These are phyloP conservation scores for Lichtheimia corymbifera DNA, from an alignment of 371 early-diverging fungal genomes.

Conservation along the genomic window DNA sequence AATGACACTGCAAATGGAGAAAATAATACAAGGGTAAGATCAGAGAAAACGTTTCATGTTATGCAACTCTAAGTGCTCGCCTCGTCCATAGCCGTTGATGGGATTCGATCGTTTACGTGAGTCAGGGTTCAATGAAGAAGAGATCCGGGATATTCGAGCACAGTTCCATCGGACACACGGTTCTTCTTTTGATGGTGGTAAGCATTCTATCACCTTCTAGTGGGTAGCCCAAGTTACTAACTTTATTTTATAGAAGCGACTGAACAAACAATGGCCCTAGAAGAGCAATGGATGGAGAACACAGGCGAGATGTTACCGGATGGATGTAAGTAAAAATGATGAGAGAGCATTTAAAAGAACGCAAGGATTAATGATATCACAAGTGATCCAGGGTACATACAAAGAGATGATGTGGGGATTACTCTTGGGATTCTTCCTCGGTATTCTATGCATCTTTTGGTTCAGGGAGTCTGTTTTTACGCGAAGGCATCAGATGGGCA, in stretches of 20 bases:
- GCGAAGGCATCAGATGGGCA: constrained; percentile 67
- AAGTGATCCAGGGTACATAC: constrained; percentile 58
- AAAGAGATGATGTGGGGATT: constrained; percentile 69
- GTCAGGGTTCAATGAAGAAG: constrained; percentile 70
- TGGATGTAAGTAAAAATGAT: constrained; percentile 42
- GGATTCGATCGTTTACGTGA: constrained; percentile 75
- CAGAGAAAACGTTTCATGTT: neutral
- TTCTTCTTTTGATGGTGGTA: constrained; percentile 15
- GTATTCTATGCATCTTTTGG: constrained; percentile 68
- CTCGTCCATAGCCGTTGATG: constrained; percentile 29
- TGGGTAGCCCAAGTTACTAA: neutral
- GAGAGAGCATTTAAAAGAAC: neutral
- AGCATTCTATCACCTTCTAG: neutral
- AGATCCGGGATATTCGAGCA: constrained; percentile 61
- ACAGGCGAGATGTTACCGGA: constrained; percentile 59
- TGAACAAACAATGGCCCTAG: constrained; percentile 51
- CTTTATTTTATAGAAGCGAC: constrained; percentile 17
- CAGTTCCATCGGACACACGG: constrained; percentile 64
- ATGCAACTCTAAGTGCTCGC: neutral
- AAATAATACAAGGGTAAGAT: neutral
- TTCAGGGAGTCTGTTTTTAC: constrained; percentile 68
- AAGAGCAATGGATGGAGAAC: constrained; percentile 78
- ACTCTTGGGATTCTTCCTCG: constrained; percentile 68
- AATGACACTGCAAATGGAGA: neutral
- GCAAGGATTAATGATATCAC: neutral